Percentiles rank a stretch among this genome's conserved stretches.
Evolutionary conservation across 2,329 filamentous ascomycete species (phyloP).

Genomic region (Fusarium temperatum): DNA sequence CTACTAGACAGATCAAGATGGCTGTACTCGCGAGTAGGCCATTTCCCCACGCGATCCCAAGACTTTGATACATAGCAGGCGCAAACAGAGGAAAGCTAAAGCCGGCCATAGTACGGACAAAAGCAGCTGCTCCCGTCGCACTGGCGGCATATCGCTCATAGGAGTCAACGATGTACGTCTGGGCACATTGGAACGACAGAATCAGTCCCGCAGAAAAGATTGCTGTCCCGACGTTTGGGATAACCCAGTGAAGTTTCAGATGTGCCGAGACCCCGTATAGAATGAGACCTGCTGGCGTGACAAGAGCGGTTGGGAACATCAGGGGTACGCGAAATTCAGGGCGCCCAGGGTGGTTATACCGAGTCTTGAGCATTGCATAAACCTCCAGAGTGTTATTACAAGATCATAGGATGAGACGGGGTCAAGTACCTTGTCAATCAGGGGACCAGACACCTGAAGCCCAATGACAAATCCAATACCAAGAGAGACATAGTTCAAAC

Average conservation of each 20-base stretch:
- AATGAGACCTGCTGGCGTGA: conserved; percentile 60
- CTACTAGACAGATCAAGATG: conserved; percentile 30
- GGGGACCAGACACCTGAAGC: conserved; percentile 58
- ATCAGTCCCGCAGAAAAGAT: conserved; percentile 60
- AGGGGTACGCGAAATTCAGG: conserved; percentile 49
- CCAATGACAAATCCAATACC: conserved; percentile 64
- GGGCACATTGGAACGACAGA: conserved; percentile 64
- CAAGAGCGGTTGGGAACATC: conserved; percentile 48
- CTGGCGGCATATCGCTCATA: conserved; percentile 50
- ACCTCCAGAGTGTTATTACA: conserved; percentile 25
- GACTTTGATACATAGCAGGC: conserved; percentile 49
- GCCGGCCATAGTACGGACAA: conserved; percentile 64
- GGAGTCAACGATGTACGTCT: conserved; percentile 67
- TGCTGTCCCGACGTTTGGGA: conserved; percentile 66
- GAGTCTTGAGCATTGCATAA: conserved; percentile 39
- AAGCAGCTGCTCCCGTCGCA: conserved; percentile 61
- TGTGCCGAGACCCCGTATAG: conserved; percentile 59
- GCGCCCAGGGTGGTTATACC: conserved; percentile 40
- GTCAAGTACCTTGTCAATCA: conserved; percentile 45
- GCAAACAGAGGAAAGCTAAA: conserved; percentile 69
- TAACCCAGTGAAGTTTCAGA: conserved; percentile 56
- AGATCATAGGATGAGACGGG: accelerated
- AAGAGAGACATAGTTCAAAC: conserved; percentile 63
- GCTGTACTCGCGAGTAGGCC: conserved; percentile 46
- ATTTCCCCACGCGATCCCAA: conserved; percentile 58